These are phyloP conservation scores for Camelina hispida DNA, from an alignment of 345 rosid genomes.

Conservation along the genomic window DNA sequence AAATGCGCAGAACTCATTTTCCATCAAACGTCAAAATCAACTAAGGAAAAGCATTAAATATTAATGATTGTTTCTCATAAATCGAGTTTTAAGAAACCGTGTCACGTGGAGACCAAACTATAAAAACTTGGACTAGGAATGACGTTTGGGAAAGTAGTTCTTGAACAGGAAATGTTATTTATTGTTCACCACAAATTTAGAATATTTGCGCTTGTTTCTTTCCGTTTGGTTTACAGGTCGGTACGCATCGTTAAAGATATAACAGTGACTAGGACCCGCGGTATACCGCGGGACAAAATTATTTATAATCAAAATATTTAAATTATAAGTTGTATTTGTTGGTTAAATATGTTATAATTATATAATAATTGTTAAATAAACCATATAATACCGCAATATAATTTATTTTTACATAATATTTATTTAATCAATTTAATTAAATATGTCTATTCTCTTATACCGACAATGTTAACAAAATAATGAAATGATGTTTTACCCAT, in stretches of 20 bases:
- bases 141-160: conserved; percentile 23
- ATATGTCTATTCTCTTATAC: too few species aligned
- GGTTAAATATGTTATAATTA: too few species aligned
- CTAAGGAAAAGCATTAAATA: conserved; percentile 29
- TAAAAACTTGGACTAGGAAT: conserved; percentile 37
- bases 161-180: background rate
- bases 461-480: too few species aligned
- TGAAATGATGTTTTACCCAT: too few species aligned
- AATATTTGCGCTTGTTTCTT: conserved; percentile 32
- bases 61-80: conserved; percentile 44
- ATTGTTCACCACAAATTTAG: conserved; percentile 32
- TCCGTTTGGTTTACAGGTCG: conserved; percentile 21
- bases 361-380: too few species aligned
- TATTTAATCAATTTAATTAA: too few species aligned
- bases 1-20: conserved; percentile 33
- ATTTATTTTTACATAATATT: too few species aligned
- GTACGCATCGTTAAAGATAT: conserved; percentile 26
- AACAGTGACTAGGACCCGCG: too few species aligned
- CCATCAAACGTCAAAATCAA: conserved; percentile 44
- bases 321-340: too few species aligned
- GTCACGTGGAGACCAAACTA: conserved; percentile 39
- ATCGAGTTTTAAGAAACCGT: conserved; percentile 42
- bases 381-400: too few species aligned
- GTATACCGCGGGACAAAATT: too few species aligned
- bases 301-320: too few species aligned